A percentile compares a stretch with the other conserved stretches of the same genome.
Evolutionary conservation across 2,329 filamentous ascomycete species (phyloP).

Genomic region (Trichoderma breve): DNA sequence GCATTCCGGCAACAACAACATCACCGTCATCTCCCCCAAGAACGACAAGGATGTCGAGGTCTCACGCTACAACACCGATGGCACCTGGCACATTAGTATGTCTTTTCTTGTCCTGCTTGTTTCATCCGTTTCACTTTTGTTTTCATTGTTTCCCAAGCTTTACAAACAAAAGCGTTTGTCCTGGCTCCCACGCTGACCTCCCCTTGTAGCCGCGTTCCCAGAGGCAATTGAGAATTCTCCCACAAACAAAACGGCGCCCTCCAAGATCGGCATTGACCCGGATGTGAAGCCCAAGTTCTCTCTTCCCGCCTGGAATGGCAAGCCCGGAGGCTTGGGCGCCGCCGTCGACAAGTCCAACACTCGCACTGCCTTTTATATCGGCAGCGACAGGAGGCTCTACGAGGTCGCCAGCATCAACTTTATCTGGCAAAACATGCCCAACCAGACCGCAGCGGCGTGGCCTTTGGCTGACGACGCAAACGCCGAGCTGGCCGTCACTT

Average conservation of each 20-base stretch:
- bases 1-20: constrained; percentile 1
- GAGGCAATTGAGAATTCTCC: background rate
- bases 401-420: constrained; percentile 3
- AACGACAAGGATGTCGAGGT: background rate
- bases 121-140: background rate
- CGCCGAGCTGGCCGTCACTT: background rate
- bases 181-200: background rate
- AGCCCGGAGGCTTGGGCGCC: background rate
- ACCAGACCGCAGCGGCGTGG: background rate
- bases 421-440: background rate
- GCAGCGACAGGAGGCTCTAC: background rate
- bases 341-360: background rate
- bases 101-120: background rate
- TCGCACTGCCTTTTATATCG: constrained; percentile 8
- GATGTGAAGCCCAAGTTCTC: background rate
- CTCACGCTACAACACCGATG: background rate
- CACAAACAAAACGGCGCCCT: background rate
- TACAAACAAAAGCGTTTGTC: background rate
- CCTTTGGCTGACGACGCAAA: background rate
- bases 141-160: background rate
- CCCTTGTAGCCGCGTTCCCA: background rate
- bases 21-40: background rate
- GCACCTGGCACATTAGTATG: constrained; percentile 8
- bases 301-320: background rate
- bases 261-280: background rate